Evolutionary conservation across 768 basidiomycete genomes (phyloP), one percentile per base, ranked within the genome.

Genomic region (Suillus luteus): DNA sequence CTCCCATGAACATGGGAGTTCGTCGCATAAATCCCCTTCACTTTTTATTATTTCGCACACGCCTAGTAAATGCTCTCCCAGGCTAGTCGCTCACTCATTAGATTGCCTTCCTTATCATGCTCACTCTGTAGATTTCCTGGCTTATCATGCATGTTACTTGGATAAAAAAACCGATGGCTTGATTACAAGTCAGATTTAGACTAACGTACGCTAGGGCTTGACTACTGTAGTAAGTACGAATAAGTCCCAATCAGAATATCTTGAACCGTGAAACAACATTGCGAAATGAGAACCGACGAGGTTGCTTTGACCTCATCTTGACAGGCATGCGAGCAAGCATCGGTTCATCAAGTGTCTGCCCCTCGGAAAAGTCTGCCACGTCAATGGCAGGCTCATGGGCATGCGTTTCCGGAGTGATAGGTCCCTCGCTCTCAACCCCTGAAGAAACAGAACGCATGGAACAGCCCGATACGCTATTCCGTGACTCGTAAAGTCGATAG

Each of bases 371-470:
- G 55, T 82, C 83, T 44, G 80, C 79, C 61, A 83, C 76, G 40
- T 79, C 80, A 52, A 80, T 71, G 41, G 74, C 72, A 43, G 80
- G 80, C 55, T 82, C 80, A 11, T 75, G 67, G 19, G 84, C 69
- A 59, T 74, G 70, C 15, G 80, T 79, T 46, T 77, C 78, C 31
- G 84, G 84, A 12, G 85, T 86, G 63, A 81, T 78, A 31, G 82
- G 83, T 37, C 82, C 82, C 61, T 75, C 76, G 62, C 80, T 82
- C n/a, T 70, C 70, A 9, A 33, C 9, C 19, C 60, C 66, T 33
- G 64, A 65, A 60, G 52, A 54, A 33, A 35, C 19, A n/a, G 52
- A 54, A 54, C 52, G 58, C 17, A 62, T 35, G 12, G 58, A 59
- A 40, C 38, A 24, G 33, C 19, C 5, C 19, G 52, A 54, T 35